Conservation (phyloP, 805 yeast genomes). For the Nadsonia fulvescens region DNA sequence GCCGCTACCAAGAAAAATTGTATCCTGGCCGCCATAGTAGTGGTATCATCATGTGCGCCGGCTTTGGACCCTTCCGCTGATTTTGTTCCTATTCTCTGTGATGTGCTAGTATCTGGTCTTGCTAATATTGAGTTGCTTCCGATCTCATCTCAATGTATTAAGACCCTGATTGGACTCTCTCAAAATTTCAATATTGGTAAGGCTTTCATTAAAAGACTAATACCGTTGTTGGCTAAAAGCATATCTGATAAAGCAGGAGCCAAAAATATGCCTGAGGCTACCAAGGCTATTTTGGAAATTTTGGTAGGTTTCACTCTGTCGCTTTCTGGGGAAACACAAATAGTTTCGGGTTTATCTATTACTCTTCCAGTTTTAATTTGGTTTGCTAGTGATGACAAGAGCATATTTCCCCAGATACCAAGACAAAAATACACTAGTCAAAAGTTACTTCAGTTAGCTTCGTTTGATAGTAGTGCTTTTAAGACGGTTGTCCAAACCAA, state of each 20-base stretch:
- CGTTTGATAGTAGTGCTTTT: slow-evolving; percentile 16
- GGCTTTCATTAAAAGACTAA: slow-evolving; percentile 24
- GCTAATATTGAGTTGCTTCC: too few species aligned
- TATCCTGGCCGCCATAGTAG: too few species aligned
- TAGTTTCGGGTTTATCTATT: slow-evolving; percentile 17
- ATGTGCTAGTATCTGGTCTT: too few species aligned
- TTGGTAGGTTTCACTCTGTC: slow-evolving; percentile 28
- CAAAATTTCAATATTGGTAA: slow-evolving; percentile 18
- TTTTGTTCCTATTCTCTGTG: too few species aligned
- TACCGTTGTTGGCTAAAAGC: slow-evolving; percentile 24
- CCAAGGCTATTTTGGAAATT: slow-evolving; percentile 27
- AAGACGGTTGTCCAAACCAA: slow-evolving; percentile 23
- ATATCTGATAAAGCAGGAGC: slow-evolving; percentile 19
- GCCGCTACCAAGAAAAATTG: too few species aligned
- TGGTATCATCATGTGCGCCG: too few species aligned
- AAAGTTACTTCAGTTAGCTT: slow-evolving; percentile 17
- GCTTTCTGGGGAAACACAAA: slow-evolving; percentile 18
- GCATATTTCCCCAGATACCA: slow-evolving; percentile 9
- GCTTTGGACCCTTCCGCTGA: too few species aligned
- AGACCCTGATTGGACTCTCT: slow-evolving; percentile 29
- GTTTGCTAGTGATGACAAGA: slow-evolving; percentile 14
- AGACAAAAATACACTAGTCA: slow-evolving; percentile 11
- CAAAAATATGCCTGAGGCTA: slow-evolving; percentile 3
- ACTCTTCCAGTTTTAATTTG: slow-evolving; percentile 22
- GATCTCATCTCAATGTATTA: slow-evolving; percentile 56